Evolutionary conservation across 495 filamentous ascomycete genomes (phyloP).

Genomic region (Aspergillus haitiensis): DNA sequence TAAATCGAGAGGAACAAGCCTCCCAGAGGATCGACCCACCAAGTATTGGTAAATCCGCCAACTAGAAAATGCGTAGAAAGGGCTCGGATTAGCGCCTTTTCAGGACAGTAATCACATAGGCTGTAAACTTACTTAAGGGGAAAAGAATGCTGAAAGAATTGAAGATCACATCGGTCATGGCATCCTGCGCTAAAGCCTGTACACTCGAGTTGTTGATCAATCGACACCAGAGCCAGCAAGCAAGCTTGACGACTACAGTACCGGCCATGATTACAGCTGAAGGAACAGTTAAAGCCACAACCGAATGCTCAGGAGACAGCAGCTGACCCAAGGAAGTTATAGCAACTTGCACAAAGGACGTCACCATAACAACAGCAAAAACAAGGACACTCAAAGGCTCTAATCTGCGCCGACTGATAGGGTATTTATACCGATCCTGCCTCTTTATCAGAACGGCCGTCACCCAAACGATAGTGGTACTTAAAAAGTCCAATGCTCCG

Average conservation of each 20-base stretch:
- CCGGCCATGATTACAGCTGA: conserved; percentile 78
- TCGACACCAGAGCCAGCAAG: conserved; percentile 91
- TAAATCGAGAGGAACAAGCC: conserved; percentile 77
- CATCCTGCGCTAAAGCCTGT: conserved; percentile 73
- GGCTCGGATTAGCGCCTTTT: conserved; percentile 5
- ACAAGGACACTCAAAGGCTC: conserved; percentile 79
- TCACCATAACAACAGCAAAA: conserved; percentile 83
- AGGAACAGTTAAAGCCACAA: conserved; percentile 71
- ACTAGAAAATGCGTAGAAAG: conserved; percentile 41
- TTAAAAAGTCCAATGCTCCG: conserved; percentile 82
- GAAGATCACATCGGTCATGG: conserved; percentile 79
- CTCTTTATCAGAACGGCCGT: conserved; percentile 72
- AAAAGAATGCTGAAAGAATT: conserved; percentile 84
- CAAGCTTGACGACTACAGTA: conserved; percentile 77
- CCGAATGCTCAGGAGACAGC: conserved; percentile 58
- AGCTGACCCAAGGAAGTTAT: conserved; percentile 70
- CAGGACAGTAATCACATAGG: neutral
- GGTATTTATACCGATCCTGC: conserved; percentile 79
- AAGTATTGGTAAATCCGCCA: conserved; percentile 72
- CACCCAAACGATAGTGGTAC: conserved; percentile 82
- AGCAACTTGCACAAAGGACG: conserved; percentile 82
- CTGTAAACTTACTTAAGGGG: conserved; percentile 27
- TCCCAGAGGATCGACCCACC: conserved; percentile 86
- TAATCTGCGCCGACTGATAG: conserved; percentile 73
- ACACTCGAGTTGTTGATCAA: conserved; percentile 85